Evolutionary conservation across 441 rosid species (phyloP), one percentile per base, ranked within the genome.

Genomic region (Biscutella laevigata): DNA sequence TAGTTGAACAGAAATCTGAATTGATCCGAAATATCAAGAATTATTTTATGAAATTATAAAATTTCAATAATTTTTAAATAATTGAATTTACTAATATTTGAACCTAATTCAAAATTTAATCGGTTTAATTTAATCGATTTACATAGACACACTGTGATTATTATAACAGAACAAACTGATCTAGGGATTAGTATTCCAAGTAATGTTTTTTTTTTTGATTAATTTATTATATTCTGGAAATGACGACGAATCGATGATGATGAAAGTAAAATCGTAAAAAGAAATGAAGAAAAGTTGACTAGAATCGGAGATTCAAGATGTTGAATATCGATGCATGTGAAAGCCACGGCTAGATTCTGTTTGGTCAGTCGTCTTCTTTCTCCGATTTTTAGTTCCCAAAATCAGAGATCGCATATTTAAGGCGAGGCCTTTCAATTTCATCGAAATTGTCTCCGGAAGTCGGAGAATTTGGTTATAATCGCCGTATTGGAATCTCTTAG

Each of bases 251-350:
- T 26, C 15, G 49, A 28, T 12, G 50, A 37, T 48, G 47, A 58
- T 0, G 8, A 45, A 21, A 6, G 42, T 22, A 33, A 39, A 38
- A n/a, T 21, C 7, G 50, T 30, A 27, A 36, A 57, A 27, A 42
- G 36, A 65, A 50, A 50, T 50, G 40, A 20, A 57, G 40, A 35
- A 65, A 50, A n/a, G 35, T 65, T 65, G 70, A 65, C 64, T 58
- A 57, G 36, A 57, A 57, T 4, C 42, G 25, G 53, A 57, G 35
- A 2, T 50, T 57, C 21, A 44, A 36, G 41, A 57, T 34, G 59
- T 57, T 64, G 58, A 42, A 34, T 13, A 34, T 35, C 10, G 46
- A 42, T 61, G 45, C 46, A 52, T 61, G 65, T 60, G 8, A 41
- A 41, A 52, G 43, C 51, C 28, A 34, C n/a, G n/a, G n/a, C n/a